These are phyloP conservation scores for Tulasnella sp. DNA, from an alignment of 768 basidiomycete genomes.

Conservation along the genomic window DNA sequence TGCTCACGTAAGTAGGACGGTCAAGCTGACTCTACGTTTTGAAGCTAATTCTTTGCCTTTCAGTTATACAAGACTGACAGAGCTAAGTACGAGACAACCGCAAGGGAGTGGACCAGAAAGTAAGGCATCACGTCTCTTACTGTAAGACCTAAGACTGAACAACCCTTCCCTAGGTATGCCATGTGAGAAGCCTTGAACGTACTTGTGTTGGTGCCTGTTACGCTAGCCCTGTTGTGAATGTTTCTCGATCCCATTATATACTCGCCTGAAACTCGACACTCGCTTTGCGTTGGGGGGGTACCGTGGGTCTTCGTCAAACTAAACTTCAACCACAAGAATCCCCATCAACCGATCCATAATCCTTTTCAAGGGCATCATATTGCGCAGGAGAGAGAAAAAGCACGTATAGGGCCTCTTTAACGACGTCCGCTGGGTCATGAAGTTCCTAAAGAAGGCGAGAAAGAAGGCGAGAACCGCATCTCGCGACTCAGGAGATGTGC, in stretches of 20 bases:
- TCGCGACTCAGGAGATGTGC: too few species aligned
- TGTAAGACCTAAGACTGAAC: neutral
- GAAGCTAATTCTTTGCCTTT: neutral
- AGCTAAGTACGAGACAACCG: conserved; percentile 94
- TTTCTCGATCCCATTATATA: neutral
- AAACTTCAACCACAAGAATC: neutral
- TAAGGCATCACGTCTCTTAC: conserved; percentile 49
- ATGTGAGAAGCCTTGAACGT: conserved; percentile 12
- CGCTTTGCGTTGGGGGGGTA: neutral
- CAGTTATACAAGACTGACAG: conserved; percentile 97
- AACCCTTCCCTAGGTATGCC: conserved; percentile 10
- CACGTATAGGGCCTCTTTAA: neutral
- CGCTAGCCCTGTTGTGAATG: neutral
- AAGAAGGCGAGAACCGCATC: neutral
- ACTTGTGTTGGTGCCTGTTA: neutral
- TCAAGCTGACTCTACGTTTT: neutral
- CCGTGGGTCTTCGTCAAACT: neutral
- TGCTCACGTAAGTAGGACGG: too few species aligned
- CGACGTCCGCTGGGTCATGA: neutral
- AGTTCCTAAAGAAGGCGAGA: neutral
- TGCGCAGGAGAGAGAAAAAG: neutral
- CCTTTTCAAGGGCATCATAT: neutral
- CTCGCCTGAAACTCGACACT: neutral
- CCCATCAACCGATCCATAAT: neutral
- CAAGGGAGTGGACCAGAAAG: conserved; percentile 99